A percentile compares a stretch with the other conserved stretches of the same genome.
These are phyloP conservation scores for Ophiorrhiza pumila DNA, from an alignment of 257 asterid genomes.

Conservation along the genomic window DNA sequence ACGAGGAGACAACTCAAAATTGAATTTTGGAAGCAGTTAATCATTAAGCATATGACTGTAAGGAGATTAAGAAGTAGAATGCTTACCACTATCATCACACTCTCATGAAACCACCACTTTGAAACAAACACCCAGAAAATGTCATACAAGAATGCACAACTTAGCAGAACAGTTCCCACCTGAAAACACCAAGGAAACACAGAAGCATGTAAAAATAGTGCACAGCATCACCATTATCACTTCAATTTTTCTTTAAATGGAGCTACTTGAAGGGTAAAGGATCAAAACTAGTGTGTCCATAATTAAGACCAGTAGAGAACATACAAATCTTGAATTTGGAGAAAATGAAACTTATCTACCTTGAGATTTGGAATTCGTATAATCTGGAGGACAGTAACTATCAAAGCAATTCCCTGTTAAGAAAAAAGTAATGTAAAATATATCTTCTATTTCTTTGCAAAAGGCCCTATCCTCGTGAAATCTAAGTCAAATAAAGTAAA, in stretches of 20 bases:
- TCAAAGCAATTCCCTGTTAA: constrained; percentile 87
- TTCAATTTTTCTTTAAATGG: neutral
- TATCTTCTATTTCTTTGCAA: constrained; percentile 1
- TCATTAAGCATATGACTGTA: neutral
- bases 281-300: neutral
- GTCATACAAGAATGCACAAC: constrained; percentile 89
- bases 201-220: constrained; percentile 3
- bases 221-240: neutral
- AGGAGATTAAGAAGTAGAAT: constrained; percentile 5
- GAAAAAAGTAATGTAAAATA: constrained; percentile 11
- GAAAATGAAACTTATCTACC: constrained; percentile 37
- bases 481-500: neutral
- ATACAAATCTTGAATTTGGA: neutral
- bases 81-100: constrained; percentile 98
- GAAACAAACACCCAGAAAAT: constrained; percentile 96
- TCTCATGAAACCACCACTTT: constrained; percentile 83
- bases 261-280: neutral
- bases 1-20: constrained; percentile 10
- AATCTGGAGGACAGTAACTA: constrained; percentile 88
- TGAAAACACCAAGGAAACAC: constrained; percentile 32
- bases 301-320: neutral
- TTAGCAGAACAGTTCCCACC: constrained; percentile 95
- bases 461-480: neutral
- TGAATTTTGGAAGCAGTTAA: constrained; percentile 2
- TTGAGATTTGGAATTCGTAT: constrained; percentile 89